Evolutionary conservation across 345 rosid species (phyloP), one percentile per base, ranked within the genome.

Genomic region (Corchorus capsularis): DNA sequence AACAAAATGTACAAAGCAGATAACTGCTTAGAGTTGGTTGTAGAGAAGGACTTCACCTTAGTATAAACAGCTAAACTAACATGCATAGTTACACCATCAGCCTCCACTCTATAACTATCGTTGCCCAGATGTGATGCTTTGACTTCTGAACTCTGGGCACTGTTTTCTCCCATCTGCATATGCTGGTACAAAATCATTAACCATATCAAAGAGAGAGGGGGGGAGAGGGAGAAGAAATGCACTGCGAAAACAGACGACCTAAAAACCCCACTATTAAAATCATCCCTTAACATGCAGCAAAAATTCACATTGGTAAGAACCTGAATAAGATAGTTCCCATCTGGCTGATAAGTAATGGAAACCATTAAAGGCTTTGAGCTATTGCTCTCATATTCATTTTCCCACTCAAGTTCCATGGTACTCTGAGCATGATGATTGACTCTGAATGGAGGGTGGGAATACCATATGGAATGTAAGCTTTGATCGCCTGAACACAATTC

Each of bases 381-480:
- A 77, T 63, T 75, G 75, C 79, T 77, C 67, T 85, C 88, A 83
- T 75, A 77, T 71, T 90, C 96, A 63, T 83, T 78, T 60, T 91
- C 85, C 98, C 97, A 95, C 82, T 93, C 91, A 66, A 95, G 82
- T 77, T 86, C 94, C 86, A 92, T 78, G 6, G 81, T 80, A 43
- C 80, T 83, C 80, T 78, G 85, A 56, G 88, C 90, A 46, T 60
- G 80, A 80, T 95, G 94, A 84, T 92, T 93, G 72, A 92, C 89
- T 75, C 94, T 84, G 78, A 95, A 95, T 55, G 98, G 99, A 75
- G 94, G 93, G 81, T 80, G 80, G 55, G 92, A 60, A 81, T 88
- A 85, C 99, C 98, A 95, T 79, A 87, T 71, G 37, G 94, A 73
- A 64, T 77, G 83, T 63, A 87, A 80, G 61, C 88, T 76, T 63